Evolutionary conservation across 495 filamentous ascomycete genomes (phyloP), one percentile per base, ranked within the genome.

Genomic region (Penicillium egyptiacum): DNA sequence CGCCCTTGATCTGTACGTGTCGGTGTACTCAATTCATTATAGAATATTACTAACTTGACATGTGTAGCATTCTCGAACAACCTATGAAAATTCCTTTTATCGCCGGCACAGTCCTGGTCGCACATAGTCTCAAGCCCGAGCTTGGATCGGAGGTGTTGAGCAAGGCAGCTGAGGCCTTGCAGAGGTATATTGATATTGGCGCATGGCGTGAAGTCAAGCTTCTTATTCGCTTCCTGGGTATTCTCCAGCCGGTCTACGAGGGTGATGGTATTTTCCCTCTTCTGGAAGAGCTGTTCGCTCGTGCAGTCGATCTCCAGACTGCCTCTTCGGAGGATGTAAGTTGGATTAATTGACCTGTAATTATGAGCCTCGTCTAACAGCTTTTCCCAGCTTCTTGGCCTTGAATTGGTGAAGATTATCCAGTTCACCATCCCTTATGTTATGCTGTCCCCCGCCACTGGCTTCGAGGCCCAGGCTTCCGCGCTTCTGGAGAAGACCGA

Each of bases 11-110:
- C 79, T 98, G 86, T 88, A 71, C 50, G 83, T 75, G 43, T 61
- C 23, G 40, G 14, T 37, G 12, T 44, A 11, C 14, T 44, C 33
- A 28, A 19, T 25, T 35, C 19, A 35, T n/a, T 23, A 14, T 42
- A 42, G 2, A 42, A 17, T 20, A 33, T 16, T 51, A 48, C 65
- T 68, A 50, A 56, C 17, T 37, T 33, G 11, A 19, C 20, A 26
- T 40, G 3, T 53, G 12, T 37, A 83, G 79, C 41, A 78, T 87
- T 41, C 64, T 92, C 20, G 94, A 99, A 73, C 94, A 99, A 72
- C 93, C 95, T 0, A 86, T 99, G 72, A 97, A 97, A 75, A 93
- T 91, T 50, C 95, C 94, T 2, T 97, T 96, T 69, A 79, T 94
- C 50, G 92, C 91, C 26, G 88, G 87, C 23, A 84, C 92, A 4